A percentile compares a stretch with the other conserved stretches of the same genome.
Evolutionary conservation across 768 basidiomycete species (phyloP).

Genomic region (Rhodosporidiobolus sp.): DNA sequence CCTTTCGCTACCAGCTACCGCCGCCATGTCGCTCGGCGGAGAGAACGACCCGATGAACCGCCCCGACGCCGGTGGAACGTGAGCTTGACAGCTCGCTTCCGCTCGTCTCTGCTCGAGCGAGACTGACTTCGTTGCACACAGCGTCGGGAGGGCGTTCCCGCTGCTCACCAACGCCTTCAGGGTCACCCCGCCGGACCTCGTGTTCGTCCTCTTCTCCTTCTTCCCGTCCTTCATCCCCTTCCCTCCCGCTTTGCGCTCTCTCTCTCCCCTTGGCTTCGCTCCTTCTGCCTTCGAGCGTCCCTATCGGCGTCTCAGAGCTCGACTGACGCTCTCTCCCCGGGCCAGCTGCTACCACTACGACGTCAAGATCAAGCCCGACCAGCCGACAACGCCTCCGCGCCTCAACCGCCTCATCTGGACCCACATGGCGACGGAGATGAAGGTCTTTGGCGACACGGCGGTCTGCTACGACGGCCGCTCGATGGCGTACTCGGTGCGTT

Average conservation of each 20-base stretch:
- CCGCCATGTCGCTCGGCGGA: background rate
- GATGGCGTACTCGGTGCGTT: slow-evolving; percentile 15
- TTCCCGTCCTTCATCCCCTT: background rate
- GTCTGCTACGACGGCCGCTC: slow-evolving; percentile 5
- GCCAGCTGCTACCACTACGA: slow-evolving; percentile 15
- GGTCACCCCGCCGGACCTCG: slow-evolving; percentile 1
- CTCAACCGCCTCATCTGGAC: slow-evolving; percentile 10
- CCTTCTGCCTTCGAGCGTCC: too few relatives aligned
- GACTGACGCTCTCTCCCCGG: background rate
- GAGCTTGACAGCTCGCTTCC: background rate
- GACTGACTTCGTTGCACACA: background rate
- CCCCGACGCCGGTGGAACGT: background rate
- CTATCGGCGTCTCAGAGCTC: background rate
- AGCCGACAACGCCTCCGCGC: background rate
- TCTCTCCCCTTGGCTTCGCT: background rate
- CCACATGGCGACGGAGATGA: background rate
- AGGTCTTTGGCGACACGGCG: background rate
- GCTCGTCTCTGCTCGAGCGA: background rate
- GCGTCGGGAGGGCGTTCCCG: background rate
- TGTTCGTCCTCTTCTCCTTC: background rate
- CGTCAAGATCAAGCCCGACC: background rate
- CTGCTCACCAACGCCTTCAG: slow-evolving; percentile 1
- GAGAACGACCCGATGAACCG: background rate
- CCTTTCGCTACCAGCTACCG: background rate
- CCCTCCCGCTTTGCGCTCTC: background rate